phyloP scores from a whole-genome alignment of 129 eudicot genomes.

The Rutidosis leptorrhynchoides region DNA sequence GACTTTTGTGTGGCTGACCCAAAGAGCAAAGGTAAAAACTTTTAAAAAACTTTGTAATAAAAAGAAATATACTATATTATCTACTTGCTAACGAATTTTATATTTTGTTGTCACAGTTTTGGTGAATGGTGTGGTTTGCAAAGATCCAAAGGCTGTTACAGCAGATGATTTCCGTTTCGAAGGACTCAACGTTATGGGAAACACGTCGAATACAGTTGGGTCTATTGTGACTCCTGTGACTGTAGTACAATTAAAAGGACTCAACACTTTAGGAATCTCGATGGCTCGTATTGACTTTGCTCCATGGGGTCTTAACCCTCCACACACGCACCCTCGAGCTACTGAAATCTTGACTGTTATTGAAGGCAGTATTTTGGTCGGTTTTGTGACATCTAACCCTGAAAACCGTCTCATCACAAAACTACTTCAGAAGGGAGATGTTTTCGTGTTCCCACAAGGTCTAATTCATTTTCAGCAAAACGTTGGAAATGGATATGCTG shows the following conservation, averaged over 20 bases:
- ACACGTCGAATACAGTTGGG: conserved; percentile 31
- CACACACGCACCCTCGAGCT: conserved; percentile 37
- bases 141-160: conserved; percentile 24
- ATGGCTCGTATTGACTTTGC: conserved; percentile 42
- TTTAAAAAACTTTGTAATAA: too few species aligned
- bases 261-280: conserved; percentile 44
- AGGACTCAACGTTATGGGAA: conserved; percentile 31
- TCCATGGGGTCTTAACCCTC: conserved; percentile 40
- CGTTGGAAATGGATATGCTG: conserved; percentile 11
- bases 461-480: conserved; percentile 45
- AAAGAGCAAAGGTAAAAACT: conserved; percentile 14
- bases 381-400: conserved; percentile 47
- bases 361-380: conserved; percentile 28
- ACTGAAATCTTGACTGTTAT: conserved; percentile 38
- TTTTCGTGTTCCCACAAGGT: conserved; percentile 43
- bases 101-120: background rate
- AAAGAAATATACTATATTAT: too few species aligned
- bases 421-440: conserved; percentile 37
- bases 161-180: conserved; percentile 31
- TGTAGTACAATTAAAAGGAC: conserved; percentile 28
- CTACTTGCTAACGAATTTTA: background rate
- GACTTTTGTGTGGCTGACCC: conserved; percentile 34
- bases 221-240: conserved; percentile 30
- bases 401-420: conserved; percentile 35
- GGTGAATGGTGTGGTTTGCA: conserved; percentile 33